Conservation (phyloP, 2,329 filamentous ascomycete species). For the Stemphylium beticola region DNA sequence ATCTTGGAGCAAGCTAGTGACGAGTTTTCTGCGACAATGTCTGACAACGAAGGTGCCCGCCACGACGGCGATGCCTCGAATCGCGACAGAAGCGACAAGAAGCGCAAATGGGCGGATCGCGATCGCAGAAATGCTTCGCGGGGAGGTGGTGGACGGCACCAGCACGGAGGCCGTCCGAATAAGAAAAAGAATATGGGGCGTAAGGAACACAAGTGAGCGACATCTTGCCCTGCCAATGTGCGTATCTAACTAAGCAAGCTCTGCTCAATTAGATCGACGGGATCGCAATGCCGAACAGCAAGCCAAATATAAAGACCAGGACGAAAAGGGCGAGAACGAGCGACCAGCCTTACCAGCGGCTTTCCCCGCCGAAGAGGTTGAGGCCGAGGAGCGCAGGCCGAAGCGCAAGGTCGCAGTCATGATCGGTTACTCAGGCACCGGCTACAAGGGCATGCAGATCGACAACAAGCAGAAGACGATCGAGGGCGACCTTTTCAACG, state of each 20-base stretch:
- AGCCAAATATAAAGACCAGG: constrained; percentile 47
- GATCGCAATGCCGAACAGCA: constrained; percentile 52
- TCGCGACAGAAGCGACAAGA: constrained; percentile 39
- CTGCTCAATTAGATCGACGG: constrained; percentile 56
- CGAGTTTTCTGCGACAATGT: constrained; percentile 32
- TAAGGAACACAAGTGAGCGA: constrained; percentile 67
- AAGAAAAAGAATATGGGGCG: constrained; percentile 72
- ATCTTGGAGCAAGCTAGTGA: constrained; percentile 32
- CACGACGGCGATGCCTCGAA: constrained; percentile 29
- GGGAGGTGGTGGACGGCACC: constrained; percentile 42
- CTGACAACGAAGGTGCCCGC: constrained; percentile 24
- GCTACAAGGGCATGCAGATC: constrained; percentile 98
- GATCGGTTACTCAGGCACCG: constrained; percentile 93
- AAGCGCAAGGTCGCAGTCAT: constrained; percentile 97
- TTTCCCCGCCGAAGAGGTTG: constrained; percentile 82
- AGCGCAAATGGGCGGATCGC: constrained; percentile 41
- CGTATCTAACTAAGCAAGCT: constrained; percentile 53
- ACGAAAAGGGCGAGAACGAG: constrained; percentile 44
- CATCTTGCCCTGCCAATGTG: constrained; percentile 10
- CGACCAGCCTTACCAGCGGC: constrained; percentile 61
- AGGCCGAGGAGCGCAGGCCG: constrained; percentile 81
- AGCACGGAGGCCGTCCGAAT: constrained; percentile 52
- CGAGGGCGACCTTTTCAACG: constrained; percentile 91
- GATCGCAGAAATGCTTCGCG: constrained; percentile 33
- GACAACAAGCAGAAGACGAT: constrained; percentile 81